Conservation (phyloP, 805 yeast species). For the Starmerella vaccinii region DNA sequence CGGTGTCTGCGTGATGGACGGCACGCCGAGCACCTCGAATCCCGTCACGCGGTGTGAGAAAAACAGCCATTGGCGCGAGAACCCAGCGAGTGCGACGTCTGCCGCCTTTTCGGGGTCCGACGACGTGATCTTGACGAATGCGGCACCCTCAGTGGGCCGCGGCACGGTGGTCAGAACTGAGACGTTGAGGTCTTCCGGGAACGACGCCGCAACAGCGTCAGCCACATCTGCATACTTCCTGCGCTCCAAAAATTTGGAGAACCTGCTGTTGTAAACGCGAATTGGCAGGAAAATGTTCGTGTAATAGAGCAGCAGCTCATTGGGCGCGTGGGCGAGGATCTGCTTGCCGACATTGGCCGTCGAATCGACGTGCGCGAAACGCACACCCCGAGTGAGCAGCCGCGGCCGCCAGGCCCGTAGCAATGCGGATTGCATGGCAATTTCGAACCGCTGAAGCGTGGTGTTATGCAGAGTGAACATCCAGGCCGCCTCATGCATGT, state of each 20-base stretch:
- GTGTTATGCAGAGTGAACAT: not conserved
- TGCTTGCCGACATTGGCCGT: not conserved
- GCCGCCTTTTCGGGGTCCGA: slow-evolving; percentile 36
- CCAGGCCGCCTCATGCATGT: not conserved
- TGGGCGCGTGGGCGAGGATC: not conserved
- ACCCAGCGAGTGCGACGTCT: slow-evolving; percentile 13
- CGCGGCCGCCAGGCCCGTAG: slow-evolving; percentile 1
- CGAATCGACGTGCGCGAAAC: not conserved
- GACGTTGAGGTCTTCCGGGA: slow-evolving; percentile 23
- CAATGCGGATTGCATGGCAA: not conserved
- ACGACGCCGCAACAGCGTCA: not conserved
- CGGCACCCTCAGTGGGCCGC: slow-evolving; percentile 82
- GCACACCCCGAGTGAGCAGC: not conserved
- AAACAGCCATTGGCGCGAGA: slow-evolving; percentile 12
- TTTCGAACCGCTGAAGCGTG: not conserved
- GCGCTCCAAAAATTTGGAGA: slow-evolving; percentile 17
- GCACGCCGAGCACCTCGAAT: slow-evolving; percentile 77
- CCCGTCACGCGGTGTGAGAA: slow-evolving; percentile 28
- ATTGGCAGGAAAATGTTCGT: slow-evolving; percentile 13
- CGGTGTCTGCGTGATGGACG: slow-evolving; percentile 92
- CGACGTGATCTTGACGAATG: slow-evolving; percentile 66
- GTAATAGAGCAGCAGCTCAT: slow-evolving; percentile 12
- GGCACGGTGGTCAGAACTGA: slow-evolving; percentile 54
- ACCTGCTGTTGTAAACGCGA: slow-evolving; percentile 2
- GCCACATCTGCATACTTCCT: slow-evolving; percentile 7